Percentiles rank a stretch among this genome's conserved stretches.
Conservation (phyloP, 345 rosid genomes). For the Pseudoturritis turrita region DNA sequence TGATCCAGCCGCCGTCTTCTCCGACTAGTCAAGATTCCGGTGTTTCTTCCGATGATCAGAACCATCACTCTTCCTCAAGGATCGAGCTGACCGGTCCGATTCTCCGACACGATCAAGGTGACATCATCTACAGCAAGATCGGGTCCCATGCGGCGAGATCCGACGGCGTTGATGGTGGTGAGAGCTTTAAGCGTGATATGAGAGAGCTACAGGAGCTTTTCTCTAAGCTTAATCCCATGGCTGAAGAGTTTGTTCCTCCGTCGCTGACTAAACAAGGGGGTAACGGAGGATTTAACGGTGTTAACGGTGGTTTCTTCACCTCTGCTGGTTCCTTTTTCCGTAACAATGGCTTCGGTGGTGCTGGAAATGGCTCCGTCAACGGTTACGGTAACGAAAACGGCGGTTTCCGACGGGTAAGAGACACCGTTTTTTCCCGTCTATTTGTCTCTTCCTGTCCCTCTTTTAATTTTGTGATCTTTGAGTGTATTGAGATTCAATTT, state of each 20-base stretch:
- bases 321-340: conserved; percentile 30
- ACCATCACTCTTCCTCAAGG: conserved; percentile 27
- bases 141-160: conserved; percentile 35
- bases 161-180: conserved; percentile 42
- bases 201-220: conserved; percentile 84
- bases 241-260: conserved; percentile 90
- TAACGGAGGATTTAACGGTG: conserved; percentile 30
- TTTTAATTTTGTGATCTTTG: not conserved
- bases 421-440: too few relatives aligned
- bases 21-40: conserved; percentile 40
- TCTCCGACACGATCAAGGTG: conserved; percentile 29
- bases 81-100: conserved; percentile 21
- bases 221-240: conserved; percentile 94
- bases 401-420: conserved; percentile 49
- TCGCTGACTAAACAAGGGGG: conserved; percentile 43
- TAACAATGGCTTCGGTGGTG: conserved; percentile 14
- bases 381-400: conserved; percentile 34
- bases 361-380: conserved; percentile 33
- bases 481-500: not conserved
- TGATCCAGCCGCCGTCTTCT: conserved; percentile 31
- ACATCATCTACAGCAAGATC: conserved; percentile 39
- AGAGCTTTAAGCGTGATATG: conserved; percentile 55
- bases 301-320: conserved; percentile 39
- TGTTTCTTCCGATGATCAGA: conserved; percentile 44
- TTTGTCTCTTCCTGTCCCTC: too few relatives aligned